Base-by-base conservation (phyloP, 441 rosid genomes). In the Euphorbia celastroides region DNA sequence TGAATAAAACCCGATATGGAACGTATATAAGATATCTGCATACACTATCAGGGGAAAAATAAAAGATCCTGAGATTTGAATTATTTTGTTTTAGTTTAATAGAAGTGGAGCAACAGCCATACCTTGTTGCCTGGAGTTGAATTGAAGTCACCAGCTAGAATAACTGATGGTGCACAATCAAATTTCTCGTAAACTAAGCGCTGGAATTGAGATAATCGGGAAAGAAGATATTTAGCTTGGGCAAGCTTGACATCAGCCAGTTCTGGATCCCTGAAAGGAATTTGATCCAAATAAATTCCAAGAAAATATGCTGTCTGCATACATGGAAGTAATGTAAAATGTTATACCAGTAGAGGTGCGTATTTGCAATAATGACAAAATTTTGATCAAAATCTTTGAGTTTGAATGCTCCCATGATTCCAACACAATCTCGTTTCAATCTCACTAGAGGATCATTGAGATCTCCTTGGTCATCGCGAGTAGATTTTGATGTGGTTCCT, bases 191-290 rank as follows among this genome's bases (percentile, higher is more conserved):
- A 75, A 73, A 91, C 85, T 68, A 79, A 64, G 0, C 61, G 66
- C 69, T 78, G 85, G 70, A 94, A 94, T 66, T 75, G 80, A 66
- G 85, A 89, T 70, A 94, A 71, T 36, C 92, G 85, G 22, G 80
- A 80, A 17, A 86, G 72, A 46, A 91, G 93, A 80, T 89, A 84
- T 17, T 83, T 91, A 66, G 97, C 96, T 78, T 94, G 99, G 27
- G 97, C 94, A 66, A 91, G 96, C 88, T 94, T 91, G 50, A 91
- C 96, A 76, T 93, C 97, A 58, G 88, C 90, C 84, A 84, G 81
- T 71, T 82, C 83, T 44, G 96, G 99, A 78, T 94, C 97, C 97
- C 97, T 93, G 82, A 57, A 67, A 48, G 48, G 61, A 56, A 57
- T 17, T 38, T 32, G 61, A 59, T 19, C 32, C 57, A 59, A 66